These are phyloP conservation scores for Linaria vulgaris DNA, from an alignment of 257 asterid genomes.

Conservation along the genomic window DNA sequence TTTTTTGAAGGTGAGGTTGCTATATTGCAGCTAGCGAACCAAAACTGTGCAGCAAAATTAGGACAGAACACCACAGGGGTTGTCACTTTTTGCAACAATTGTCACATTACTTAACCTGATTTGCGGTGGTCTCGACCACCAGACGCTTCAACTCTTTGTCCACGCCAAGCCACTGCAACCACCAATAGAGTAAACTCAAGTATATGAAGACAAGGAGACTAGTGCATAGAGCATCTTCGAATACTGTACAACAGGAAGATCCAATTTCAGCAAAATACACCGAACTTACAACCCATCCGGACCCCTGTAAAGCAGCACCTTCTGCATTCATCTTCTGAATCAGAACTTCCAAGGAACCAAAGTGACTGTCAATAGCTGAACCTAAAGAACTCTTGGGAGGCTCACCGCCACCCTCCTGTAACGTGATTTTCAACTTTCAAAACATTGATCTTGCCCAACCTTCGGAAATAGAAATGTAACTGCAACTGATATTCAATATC, in stretches of 20 bases:
- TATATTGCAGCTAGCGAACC: neutral
- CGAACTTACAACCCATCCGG: conserved; percentile 87
- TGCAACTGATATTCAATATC: neutral
- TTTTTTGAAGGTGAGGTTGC: neutral
- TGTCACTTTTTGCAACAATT: conserved; percentile 13
- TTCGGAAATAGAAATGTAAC: neutral
- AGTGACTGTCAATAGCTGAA: conserved; percentile 56
- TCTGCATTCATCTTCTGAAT: conserved; percentile 76
- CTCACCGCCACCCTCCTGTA: conserved; percentile 83
- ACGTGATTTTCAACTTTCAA: conserved; percentile 19
- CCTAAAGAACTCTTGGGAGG: conserved; percentile 67
- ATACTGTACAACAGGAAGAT: neutral
- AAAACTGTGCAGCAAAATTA: conserved; percentile 6
- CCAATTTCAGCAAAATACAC: conserved; percentile 16
- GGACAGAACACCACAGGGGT: neutral
- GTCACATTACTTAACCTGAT: conserved; percentile 54
- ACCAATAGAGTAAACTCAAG: conserved; percentile 10
- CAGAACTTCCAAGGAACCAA: conserved; percentile 71
- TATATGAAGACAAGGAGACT: conserved; percentile 5
- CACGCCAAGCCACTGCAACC: conserved; percentile 71
- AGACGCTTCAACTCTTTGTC: conserved; percentile 75
- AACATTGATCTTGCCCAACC: neutral
- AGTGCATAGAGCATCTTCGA: conserved; percentile 1
- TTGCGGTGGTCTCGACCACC: conserved; percentile 70
- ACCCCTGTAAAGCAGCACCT: conserved; percentile 90